phyloP scores from a whole-genome alignment of 257 asterid genomes.

The Lycium ferocissimum region DNA sequence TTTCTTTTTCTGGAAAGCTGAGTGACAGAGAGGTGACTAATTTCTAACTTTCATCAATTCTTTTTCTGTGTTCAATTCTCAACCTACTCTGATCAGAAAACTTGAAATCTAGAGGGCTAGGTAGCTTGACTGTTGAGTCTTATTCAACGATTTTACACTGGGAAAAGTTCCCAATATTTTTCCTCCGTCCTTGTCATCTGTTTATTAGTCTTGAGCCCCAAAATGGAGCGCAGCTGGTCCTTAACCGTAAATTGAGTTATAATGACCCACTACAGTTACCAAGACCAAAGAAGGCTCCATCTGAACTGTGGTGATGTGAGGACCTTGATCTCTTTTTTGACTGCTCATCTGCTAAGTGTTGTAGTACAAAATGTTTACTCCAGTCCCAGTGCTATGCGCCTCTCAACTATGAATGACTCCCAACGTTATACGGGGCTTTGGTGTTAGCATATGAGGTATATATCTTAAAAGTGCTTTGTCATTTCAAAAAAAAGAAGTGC shows the following conservation, averaged over 20 bases:
- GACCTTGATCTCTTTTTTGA: slow-evolving; percentile 20
- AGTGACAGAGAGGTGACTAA: not conserved
- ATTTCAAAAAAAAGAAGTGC: not conserved
- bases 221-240: not conserved
- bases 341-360: not conserved
- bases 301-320: not conserved
- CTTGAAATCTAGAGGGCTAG: slow-evolving; percentile 1
- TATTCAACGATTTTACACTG: slow-evolving; percentile 5
- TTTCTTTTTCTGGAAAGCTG: not conserved
- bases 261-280: slow-evolving; percentile 20
- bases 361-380: slow-evolving; percentile 9
- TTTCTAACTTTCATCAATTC: not conserved
- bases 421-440: not conserved
- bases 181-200: not conserved
- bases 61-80: slow-evolving; percentile 15
- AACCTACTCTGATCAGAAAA: not conserved
- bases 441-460: not conserved
- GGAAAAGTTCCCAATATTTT: not conserved
- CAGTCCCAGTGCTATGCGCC: not conserved
- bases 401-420: not conserved
- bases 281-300: not conserved
- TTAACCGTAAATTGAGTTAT: not conserved
- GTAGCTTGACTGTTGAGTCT: not conserved
- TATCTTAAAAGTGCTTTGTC: not conserved
- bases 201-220: slow-evolving; percentile 26